Conservation (phyloP, 352 stramenopile species). For the Phytophthora pisi region DNA sequence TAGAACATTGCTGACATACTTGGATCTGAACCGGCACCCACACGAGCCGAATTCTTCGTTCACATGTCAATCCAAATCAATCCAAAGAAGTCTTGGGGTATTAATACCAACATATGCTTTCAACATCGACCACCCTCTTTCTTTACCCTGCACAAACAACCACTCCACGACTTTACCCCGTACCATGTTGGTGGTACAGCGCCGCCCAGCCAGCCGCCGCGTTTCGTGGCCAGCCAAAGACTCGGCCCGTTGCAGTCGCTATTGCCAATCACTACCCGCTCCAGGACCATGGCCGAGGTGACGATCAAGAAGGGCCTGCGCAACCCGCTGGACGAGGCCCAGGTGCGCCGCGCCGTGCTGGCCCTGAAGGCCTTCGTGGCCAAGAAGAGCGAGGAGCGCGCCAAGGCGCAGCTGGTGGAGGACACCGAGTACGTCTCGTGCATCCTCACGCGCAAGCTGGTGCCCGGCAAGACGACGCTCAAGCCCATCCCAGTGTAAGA, state of each 20-base stretch:
- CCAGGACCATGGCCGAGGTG: slow-evolving; percentile 21
- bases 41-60: too few species aligned
- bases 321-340: slow-evolving; percentile 73
- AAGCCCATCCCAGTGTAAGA: slow-evolving; percentile 79
- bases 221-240: neutral
- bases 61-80: too few species aligned
- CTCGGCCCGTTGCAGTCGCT: neutral
- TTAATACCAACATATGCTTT: too few species aligned
- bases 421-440: slow-evolving; percentile 62
- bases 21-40: too few species aligned
- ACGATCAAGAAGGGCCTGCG: slow-evolving; percentile 65
- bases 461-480: slow-evolving; percentile 69
- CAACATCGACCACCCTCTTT: too few species aligned
- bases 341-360: slow-evolving; percentile 76
- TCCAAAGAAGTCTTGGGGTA: too few species aligned
- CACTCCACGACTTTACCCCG: neutral
- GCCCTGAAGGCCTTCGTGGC: slow-evolving; percentile 66
- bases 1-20: too few species aligned
- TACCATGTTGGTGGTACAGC: neutral
- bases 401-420: slow-evolving; percentile 71
- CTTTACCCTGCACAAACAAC: too few species aligned
- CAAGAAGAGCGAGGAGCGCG: slow-evolving; percentile 44
- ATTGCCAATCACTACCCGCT: neutral
- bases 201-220: neutral
- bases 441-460: slow-evolving; percentile 76